These are phyloP conservation scores for Canavalia gladiata DNA, from an alignment of 306 rosid genomes.

Conservation along the genomic window DNA sequence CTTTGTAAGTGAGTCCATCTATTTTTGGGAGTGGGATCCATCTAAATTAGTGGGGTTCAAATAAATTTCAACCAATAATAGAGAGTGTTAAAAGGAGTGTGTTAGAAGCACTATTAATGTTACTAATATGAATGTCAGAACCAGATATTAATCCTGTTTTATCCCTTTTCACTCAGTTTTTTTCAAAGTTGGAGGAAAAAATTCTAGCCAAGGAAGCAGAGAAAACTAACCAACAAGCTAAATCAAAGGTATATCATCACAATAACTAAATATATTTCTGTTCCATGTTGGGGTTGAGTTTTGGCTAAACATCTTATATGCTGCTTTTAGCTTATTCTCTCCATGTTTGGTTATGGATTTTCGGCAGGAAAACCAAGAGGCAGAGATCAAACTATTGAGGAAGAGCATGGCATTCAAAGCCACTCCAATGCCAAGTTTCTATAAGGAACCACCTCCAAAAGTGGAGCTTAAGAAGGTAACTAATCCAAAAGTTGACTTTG, in stretches of 20 bases:
- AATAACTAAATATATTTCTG: conserved; percentile 2
- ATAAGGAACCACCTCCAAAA: conserved; percentile 92
- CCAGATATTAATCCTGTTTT: conserved; percentile 18
- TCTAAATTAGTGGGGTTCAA: too few relatives aligned
- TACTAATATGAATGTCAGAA: conserved; percentile 17
- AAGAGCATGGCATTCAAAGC: conserved; percentile 88
- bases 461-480: conserved; percentile 88
- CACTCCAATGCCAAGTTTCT: conserved; percentile 94
- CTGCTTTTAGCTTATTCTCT: conserved; percentile 36
- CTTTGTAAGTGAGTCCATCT: too few relatives aligned
- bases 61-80: too few relatives aligned
- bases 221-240: conserved; percentile 75
- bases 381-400: conserved; percentile 89
- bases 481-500: background rate
- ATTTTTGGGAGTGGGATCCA: too few relatives aligned
- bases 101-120: background rate
- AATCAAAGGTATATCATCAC: conserved; percentile 75
- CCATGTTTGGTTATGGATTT: conserved; percentile 23
- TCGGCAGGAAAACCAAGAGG: conserved; percentile 83
- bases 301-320: conserved; percentile 10
- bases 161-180: conserved; percentile 69
- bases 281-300: conserved; percentile 30
- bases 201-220: conserved; percentile 91
- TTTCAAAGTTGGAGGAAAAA: conserved; percentile 91
- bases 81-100: too few relatives aligned